A percentile compares a stretch with the other conserved stretches of the same genome.
Evolutionary conservation across 768 basidiomycete genomes (phyloP).

Genomic region (Auricularia heimuer): DNA sequence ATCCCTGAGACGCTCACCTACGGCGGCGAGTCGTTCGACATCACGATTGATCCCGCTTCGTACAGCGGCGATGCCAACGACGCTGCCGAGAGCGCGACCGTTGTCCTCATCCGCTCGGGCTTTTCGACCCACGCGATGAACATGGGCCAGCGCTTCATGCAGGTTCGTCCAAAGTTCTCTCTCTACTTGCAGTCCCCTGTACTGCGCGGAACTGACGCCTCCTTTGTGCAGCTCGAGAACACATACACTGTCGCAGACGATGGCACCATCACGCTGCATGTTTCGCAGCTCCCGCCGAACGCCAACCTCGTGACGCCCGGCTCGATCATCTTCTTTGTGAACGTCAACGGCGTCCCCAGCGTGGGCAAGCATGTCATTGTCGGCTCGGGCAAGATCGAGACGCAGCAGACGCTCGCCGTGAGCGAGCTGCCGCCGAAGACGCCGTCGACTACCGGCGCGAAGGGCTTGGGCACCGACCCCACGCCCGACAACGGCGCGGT

Average conservation of each 20-base stretch:
- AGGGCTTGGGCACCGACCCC: constrained; percentile 18
- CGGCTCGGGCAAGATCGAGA: constrained; percentile 69
- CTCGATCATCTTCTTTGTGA: constrained; percentile 74
- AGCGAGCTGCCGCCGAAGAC: constrained; percentile 37
- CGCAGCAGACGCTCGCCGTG: constrained; percentile 43
- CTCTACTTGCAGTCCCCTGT: too few relatives aligned
- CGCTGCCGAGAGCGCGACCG: constrained; percentile 63
- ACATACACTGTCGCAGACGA: constrained; percentile 76
- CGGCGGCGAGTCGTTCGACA: constrained; percentile 72
- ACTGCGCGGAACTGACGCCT: too few relatives aligned
- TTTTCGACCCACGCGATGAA: constrained; percentile 37
- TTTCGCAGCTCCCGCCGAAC: constrained; percentile 75
- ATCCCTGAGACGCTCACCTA: constrained; percentile 71
- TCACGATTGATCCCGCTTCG: constrained; percentile 54
- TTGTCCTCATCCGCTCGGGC: constrained; percentile 74
- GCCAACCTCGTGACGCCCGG: constrained; percentile 84
- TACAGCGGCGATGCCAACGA: constrained; percentile 60
- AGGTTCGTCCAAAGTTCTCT: too few relatives aligned
- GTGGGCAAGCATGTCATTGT: constrained; percentile 68
- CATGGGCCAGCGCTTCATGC: constrained; percentile 23
- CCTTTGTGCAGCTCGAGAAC: constrained; percentile 70
- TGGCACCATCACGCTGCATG: constrained; percentile 68
- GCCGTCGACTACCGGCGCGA: constrained; percentile 25
- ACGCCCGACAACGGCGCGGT: constrained; percentile 10
- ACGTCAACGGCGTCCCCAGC: constrained; percentile 75